Percentiles rank a stretch among this genome's conserved stretches.
phyloP scores from a whole-genome alignment of 371 early-diverging fungal species.

The Rhizopus arrhizus region DNA sequence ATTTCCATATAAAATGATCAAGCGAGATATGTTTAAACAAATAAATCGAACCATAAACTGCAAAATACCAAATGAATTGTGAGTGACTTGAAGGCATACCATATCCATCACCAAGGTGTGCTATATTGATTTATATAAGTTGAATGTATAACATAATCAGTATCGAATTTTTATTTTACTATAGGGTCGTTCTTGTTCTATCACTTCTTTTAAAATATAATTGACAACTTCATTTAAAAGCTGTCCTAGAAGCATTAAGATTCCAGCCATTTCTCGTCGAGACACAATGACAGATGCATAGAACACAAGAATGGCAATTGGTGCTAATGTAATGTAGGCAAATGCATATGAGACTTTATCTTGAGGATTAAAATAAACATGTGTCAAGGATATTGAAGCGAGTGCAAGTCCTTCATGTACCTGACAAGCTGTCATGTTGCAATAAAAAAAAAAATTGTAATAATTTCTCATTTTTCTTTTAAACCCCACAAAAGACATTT shows the following conservation, averaged over 20 bases:
- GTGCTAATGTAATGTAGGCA: constrained; percentile 77
- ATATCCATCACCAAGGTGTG: constrained; percentile 82
- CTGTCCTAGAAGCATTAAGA: constrained; percentile 80
- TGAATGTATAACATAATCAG: not conserved
- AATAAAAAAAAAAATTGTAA: constrained; percentile 1
- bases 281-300: constrained; percentile 76
- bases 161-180: constrained; percentile 41
- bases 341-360: constrained; percentile 57
- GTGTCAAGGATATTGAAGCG: constrained; percentile 71
- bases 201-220: constrained; percentile 65
- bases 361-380: constrained; percentile 67
- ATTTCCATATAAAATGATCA: constrained; percentile 45
- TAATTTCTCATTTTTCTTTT: not conserved
- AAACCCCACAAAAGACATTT: not conserved
- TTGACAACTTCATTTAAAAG: constrained; percentile 80
- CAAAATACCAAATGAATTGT: constrained; percentile 90
- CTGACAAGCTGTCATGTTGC: constrained; percentile 3
- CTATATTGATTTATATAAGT: constrained; percentile 30
- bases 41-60: constrained; percentile 65
- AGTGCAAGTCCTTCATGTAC: constrained; percentile 22
- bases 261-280: constrained; percentile 76
- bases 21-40: constrained; percentile 49
- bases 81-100: constrained; percentile 95
- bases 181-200: constrained; percentile 77
- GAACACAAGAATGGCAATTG: constrained; percentile 78